phyloP scores from a whole-genome alignment of 2,329 filamentous ascomycete species.

The Emydomyces testavorans region DNA sequence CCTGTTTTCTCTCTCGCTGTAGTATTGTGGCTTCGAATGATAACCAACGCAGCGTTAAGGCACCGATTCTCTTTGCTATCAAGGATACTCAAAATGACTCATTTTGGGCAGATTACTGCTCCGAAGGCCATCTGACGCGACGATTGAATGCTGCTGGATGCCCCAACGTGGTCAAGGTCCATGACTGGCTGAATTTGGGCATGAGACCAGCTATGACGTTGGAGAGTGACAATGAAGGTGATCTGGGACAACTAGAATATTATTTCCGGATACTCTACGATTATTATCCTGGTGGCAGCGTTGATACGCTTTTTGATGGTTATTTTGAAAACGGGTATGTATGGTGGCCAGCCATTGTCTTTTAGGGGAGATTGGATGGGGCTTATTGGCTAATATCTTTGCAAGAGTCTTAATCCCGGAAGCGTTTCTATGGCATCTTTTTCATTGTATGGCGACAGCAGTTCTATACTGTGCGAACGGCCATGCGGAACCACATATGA shows the following conservation, averaged over 20 bases:
- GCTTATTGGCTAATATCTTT: background rate
- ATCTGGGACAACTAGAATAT: background rate
- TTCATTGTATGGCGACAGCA: constrained; percentile 10
- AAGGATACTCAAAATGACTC: constrained; percentile 8
- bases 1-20: background rate
- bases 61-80: constrained; percentile 10
- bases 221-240: background rate
- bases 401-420: constrained; percentile 10
- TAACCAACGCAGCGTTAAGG: background rate
- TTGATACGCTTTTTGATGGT: background rate
- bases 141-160: constrained; percentile 11
- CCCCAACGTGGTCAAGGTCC: constrained; percentile 13
- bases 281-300: constrained; percentile 5
- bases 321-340: constrained; percentile 8
- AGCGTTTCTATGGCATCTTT: constrained; percentile 13
- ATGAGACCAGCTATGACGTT: background rate
- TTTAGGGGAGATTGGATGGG: background rate
- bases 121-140: constrained; percentile 11
- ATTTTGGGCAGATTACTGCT: constrained; percentile 11
- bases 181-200: constrained; percentile 9
- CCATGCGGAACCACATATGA: background rate
- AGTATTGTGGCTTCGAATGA: background rate
- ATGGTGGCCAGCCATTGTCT: background rate
- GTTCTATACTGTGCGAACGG: constrained; percentile 12
- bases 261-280: constrained; percentile 13